Evolutionary conservation across 768 basidiomycete species (phyloP).

Genomic region (Leccinum olivaceopallidum): DNA sequence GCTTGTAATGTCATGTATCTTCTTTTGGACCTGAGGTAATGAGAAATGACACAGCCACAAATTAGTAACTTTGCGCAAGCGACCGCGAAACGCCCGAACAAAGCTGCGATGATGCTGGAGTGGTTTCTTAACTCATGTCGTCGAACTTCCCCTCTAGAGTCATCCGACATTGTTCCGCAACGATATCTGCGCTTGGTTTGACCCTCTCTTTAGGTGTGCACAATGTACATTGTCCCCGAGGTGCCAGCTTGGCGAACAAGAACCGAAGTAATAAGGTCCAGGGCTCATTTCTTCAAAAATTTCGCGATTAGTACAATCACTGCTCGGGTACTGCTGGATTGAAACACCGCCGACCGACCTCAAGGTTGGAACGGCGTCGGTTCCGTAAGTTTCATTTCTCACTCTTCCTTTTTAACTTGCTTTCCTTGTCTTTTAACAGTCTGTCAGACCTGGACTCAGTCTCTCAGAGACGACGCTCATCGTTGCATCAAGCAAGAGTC

Average conservation of each 20-base stretch:
- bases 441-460: background rate
- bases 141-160: too few relatives aligned
- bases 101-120: too few relatives aligned
- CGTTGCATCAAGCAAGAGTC: background rate
- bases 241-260: background rate
- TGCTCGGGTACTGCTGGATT: background rate
- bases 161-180: background rate
- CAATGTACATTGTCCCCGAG: background rate
- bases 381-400: background rate
- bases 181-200: background rate
- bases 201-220: background rate
- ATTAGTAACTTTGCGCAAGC: background rate
- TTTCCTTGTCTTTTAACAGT: background rate
- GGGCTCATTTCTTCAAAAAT: background rate
- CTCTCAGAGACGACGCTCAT: background rate
- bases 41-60: background rate
- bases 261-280: background rate
- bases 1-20: conserved; percentile 17
- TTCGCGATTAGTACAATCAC: background rate
- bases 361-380: background rate
- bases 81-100: background rate
- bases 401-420: background rate
- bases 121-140: too few relatives aligned
- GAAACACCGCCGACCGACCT: conserved; percentile 2
- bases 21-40: background rate